Conservation (phyloP, 176 grass and related monocot species). For the Oryza glaberrima region DNA sequence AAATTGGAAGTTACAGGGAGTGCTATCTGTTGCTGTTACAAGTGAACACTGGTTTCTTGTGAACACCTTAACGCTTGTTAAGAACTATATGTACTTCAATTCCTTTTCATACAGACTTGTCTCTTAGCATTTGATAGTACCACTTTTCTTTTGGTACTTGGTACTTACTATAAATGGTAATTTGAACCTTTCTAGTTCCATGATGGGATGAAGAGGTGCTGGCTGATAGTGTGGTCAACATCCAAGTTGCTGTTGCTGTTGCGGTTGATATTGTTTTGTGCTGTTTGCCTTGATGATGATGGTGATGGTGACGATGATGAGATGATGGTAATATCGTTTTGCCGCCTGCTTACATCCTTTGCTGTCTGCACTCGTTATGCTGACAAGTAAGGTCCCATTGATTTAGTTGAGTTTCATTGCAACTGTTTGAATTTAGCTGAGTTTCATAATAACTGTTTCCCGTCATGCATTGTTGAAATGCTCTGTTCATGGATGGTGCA, state of each 20-base stretch:
- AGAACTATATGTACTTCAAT: slow-evolving; percentile 49
- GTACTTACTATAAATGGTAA: slow-evolving; percentile 51
- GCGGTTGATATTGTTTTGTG: slow-evolving; percentile 65
- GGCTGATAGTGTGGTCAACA: slow-evolving; percentile 61
- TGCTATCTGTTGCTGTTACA: slow-evolving; percentile 44
- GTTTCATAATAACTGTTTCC: slow-evolving; percentile 6
- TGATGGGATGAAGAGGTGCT: slow-evolving; percentile 62
- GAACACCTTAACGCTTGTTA: slow-evolving; percentile 39
- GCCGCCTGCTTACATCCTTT: slow-evolving; percentile 40
- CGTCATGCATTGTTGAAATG: slow-evolving; percentile 13
- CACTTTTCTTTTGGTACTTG: slow-evolving; percentile 27
- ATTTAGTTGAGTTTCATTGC: slow-evolving; percentile 34
- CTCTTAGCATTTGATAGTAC: slow-evolving; percentile 37
- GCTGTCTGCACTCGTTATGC: slow-evolving; percentile 49
- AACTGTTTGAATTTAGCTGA: slow-evolving; percentile 29
- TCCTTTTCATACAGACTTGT: slow-evolving; percentile 36
- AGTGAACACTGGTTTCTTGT: slow-evolving; percentile 23
- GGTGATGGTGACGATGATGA: slow-evolving; percentile 41
- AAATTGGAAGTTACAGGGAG: slow-evolving; percentile 3
- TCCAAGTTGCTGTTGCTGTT: slow-evolving; percentile 62
- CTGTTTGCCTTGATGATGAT: slow-evolving; percentile 62
- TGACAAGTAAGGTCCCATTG: slow-evolving; percentile 56
- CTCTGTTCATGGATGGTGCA: neutral
- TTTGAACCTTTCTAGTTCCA: slow-evolving; percentile 73
- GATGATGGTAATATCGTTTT: slow-evolving; percentile 46